A percentile compares a stretch with the other conserved stretches of the same genome.
Evolutionary conservation across 2,329 filamentous ascomycete genomes (phyloP).

Genomic region (Fusarium dimerum): DNA sequence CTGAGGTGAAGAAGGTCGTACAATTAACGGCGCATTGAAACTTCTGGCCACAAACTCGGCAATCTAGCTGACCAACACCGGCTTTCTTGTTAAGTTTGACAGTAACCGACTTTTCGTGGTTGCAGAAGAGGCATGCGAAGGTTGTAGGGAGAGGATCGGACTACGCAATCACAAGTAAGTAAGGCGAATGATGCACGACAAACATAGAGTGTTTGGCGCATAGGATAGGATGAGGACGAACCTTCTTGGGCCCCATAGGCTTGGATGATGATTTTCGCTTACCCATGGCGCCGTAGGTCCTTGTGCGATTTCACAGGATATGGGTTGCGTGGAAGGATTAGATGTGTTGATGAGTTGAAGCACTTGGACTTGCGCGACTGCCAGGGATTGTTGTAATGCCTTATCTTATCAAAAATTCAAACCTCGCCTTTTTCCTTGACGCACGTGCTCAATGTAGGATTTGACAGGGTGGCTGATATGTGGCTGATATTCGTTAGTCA

Average conservation of each 20-base stretch:
- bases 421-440: no score
- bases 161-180: conserved; percentile 37
- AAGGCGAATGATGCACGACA: no score
- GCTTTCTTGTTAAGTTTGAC: conserved; percentile 94
- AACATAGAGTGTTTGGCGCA: no score
- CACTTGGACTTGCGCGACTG: no score
- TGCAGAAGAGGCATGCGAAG: conserved; percentile 99
- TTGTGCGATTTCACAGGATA: no score
- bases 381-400: no score
- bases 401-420: no score
- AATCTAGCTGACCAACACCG: conserved; percentile 80
- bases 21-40: conserved; percentile 95
- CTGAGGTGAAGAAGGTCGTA: conserved; percentile 43
- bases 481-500: no score
- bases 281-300: conserved; percentile 57
- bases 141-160: conserved; percentile 72
- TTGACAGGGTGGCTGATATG: no score
- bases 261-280: conserved; percentile 94
- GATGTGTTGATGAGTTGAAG: no score
- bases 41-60: conserved; percentile 90
- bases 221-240: conserved; percentile 36
- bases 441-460: no score
- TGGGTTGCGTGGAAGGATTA: no score
- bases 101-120: conserved; percentile 89
- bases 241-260: conserved; percentile 81